Evolutionary conservation across 129 eudicot species (phyloP), one percentile per base, ranked within the genome.

Genomic region (Kitagawia praeruptora): DNA sequence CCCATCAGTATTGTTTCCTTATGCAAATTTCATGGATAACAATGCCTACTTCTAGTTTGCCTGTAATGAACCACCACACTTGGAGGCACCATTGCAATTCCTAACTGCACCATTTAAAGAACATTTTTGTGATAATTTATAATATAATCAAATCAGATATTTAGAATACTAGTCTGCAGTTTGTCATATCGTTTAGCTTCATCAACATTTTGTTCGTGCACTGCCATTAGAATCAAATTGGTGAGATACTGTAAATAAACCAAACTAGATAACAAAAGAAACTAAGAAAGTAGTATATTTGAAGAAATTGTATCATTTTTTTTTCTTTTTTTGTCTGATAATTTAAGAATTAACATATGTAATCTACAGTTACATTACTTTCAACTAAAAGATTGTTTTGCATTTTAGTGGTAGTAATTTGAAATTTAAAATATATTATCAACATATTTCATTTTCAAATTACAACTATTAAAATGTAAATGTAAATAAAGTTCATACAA

Each of bases 61-160:
- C 90, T 83, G 46, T 78, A 66, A 40, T 86, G 80, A 76, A 89
- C 75, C 74, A 89, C 54, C 74, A 81, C 42, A 74, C 83, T 72
- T 0, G 86, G 82, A 42, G 87, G 74, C 64, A 89, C 18, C 78
- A 89, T 31, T 58, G 81, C 84, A 80, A 11, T 25, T 81, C 75
- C 90, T 84, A 80, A 73, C 84, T 37, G 39, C 74, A 21, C 5
- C 19, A 64, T 61, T 7, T 21, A 61, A 21, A 34, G 37, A 34
- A 34, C 37, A 0, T 34, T 34, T 34, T 34, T 1, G 37, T 34
- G 37, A 34, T 34, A 34, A 34, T 34, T 34, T 34, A 34, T 34
- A 61, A 8, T 6, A n/a, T 61, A 8, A 19, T 21, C 16, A 28
- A 27, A 27, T 64, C 70, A 63, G 25, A 61, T 8, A 63, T 63